A percentile compares a stretch with the other conserved stretches of the same genome.
These are phyloP conservation scores for Cryphonectria radicalis DNA, from an alignment of 2,329 filamentous ascomycete genomes.

Conservation along the genomic window DNA sequence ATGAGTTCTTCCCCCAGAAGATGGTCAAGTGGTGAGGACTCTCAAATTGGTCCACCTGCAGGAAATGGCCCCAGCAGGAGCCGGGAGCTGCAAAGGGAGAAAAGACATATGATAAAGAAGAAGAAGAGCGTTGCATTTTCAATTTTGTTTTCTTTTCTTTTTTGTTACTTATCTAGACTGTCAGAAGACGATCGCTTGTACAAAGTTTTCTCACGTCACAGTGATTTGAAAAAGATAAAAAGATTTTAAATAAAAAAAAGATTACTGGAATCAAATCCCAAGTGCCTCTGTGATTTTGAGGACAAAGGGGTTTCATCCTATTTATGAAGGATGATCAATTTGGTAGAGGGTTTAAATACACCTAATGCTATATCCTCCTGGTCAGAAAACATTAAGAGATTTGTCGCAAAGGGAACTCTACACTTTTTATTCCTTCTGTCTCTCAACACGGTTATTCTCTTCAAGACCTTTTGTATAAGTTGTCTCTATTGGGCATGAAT, in stretches of 20 bases:
- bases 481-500: neutral
- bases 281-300: neutral
- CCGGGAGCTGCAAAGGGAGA: neutral
- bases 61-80: neutral
- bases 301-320: neutral
- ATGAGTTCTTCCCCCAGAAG: conserved; percentile 73
- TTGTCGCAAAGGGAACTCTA: neutral
- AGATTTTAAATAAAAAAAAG: too few species aligned
- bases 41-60: neutral
- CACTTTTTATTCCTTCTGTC: too few species aligned
- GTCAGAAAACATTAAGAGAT: too few species aligned
- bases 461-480: too few species aligned
- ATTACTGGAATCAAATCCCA: neutral
- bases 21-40: conserved; percentile 67
- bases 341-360: too few species aligned
- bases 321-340: neutral
- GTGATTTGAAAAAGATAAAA: too few species aligned
- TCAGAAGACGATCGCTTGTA: neutral
- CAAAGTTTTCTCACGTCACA: neutral
- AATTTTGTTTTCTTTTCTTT: neutral
- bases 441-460: too few species aligned
- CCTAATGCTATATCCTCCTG: too few species aligned
- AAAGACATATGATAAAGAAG: neutral
- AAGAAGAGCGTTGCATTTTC: conserved; percentile 15
- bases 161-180: neutral